phyloP scores from a whole-genome alignment of 768 basidiomycete species.

The Crepidotus variabilis region DNA sequence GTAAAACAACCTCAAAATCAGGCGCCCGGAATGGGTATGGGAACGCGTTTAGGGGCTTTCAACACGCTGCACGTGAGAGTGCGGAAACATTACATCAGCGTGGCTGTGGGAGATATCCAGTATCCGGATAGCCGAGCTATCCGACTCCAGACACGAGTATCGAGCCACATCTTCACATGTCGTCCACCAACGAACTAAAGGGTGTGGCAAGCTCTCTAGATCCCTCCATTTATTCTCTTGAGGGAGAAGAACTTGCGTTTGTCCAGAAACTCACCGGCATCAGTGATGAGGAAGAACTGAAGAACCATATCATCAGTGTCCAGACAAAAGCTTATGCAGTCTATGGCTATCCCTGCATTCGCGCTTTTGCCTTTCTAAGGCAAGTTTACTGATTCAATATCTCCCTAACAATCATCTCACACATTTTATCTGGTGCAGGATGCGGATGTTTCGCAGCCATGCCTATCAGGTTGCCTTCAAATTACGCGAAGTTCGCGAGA shows the following conservation, averaged over 20 bases:
- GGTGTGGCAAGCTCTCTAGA: constrained; percentile 13
- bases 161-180: too few species aligned
- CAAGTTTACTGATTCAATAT: constrained; percentile 7
- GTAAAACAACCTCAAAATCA: too few species aligned
- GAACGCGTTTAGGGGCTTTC: too few species aligned
- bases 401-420: neutral
- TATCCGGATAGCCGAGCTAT: too few species aligned
- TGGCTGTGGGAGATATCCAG: too few species aligned
- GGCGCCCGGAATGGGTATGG: too few species aligned
- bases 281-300: constrained; percentile 30
- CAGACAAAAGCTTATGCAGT: constrained; percentile 32
- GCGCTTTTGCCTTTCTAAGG: constrained; percentile 30
- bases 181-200: too few species aligned
- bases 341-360: constrained; percentile 33
- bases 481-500: constrained; percentile 19
- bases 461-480: constrained; percentile 28
- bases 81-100: too few species aligned
- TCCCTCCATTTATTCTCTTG: constrained; percentile 20
- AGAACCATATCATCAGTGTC: constrained; percentile 34
- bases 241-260: constrained; percentile 27
- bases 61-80: too few species aligned
- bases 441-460: constrained; percentile 31
- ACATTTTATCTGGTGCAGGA: constrained; percentile 8
- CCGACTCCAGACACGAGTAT: too few species aligned
- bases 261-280: constrained; percentile 34